phyloP scores from a whole-genome alignment of 225 moss, liverwort and hornwort genomes.

The Bryoerythrophyllum caledonicum region DNA sequence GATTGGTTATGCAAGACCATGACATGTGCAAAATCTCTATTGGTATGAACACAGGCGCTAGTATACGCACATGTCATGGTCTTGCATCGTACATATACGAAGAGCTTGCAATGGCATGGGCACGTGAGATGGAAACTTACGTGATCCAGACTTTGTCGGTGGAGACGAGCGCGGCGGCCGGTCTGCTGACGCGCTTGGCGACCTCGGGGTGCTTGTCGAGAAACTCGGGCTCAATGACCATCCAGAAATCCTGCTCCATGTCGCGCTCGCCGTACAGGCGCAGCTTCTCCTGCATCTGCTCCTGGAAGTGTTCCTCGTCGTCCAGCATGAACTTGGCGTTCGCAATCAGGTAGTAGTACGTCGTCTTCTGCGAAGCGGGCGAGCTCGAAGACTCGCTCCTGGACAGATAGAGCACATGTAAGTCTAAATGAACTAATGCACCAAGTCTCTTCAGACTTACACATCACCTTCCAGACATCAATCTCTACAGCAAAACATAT shows the following conservation, averaged over 20 bases:
- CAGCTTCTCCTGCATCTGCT: slow-evolving; percentile 78
- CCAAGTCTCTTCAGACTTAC: no score
- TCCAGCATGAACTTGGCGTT: slow-evolving; percentile 95
- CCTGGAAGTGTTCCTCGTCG: slow-evolving; percentile 97
- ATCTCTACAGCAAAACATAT: background rate
- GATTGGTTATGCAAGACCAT: no score
- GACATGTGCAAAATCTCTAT: no score
- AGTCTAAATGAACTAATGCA: background rate
- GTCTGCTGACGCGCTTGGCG: slow-evolving; percentile 68
- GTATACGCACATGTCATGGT: no score
- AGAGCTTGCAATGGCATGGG: background rate
- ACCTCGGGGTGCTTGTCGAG: slow-evolving; percentile 78
- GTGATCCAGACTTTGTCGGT: slow-evolving; percentile 97
- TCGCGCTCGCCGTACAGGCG: slow-evolving; percentile 76
- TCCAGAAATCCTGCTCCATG: slow-evolving; percentile 85
- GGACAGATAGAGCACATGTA: slow-evolving; percentile 14
- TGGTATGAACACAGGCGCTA: background rate
- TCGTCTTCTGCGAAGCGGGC: slow-evolving; percentile 51
- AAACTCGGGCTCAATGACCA: slow-evolving; percentile 86
- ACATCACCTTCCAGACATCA: no score
- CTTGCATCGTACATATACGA: no score
- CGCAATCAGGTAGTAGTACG: slow-evolving; percentile 81
- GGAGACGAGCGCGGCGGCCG: slow-evolving; percentile 84
- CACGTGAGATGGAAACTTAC: slow-evolving; percentile 37
- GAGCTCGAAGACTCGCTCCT: slow-evolving; percentile 43